Base-by-base conservation (phyloP, 2,329 filamentous ascomycete genomes). In the Akanthomyces muscarius region DNA sequence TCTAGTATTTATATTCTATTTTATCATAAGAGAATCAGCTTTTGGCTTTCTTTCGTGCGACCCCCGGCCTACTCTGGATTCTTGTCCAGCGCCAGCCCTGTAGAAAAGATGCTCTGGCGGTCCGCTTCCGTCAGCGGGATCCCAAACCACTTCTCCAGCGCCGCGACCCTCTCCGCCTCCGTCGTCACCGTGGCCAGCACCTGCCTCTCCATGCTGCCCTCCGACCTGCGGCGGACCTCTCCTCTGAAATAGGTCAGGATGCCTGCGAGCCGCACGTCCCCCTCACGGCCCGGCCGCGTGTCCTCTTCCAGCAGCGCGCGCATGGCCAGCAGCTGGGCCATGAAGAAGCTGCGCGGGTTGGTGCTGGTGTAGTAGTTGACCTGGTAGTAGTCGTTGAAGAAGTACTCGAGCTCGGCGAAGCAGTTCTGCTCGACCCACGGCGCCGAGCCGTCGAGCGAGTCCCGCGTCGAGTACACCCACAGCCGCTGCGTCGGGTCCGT, bases 331-430 rank as follows among this genome's bases (percentile, higher is more conserved):
- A 80, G 71, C 5, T 67, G 71, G 65, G 75, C 70, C 6, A 75
- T 70, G 58, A 80, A 80, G 64, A 73, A 72, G 67, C 76, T 78
- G 23, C 67, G 66, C 1, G 72, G 75, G 45, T 65, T 52, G 10
- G 70, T 75, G 67, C 72, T 75, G 33, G 73, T 73, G 16, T 64
- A 72, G 63, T 76, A 73, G 67, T 80, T 82, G 73, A 82, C 80
- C 65, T 81, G 72, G 63, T 76, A 73, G 60, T 79, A 82, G 68
- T 84, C 81, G 52, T 71, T 72, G 4, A 75, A 72, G 55, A 81
- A 72, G 66, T 80, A 80, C 69, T 83, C 81, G 8, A 71, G 75
- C 61, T 84, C 80, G 5, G 76, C 77, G 67, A 86, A 86, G 64
- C 77, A 79, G 69, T 86, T 85, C 48, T 74, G 75, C 11, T 79